A percentile compares a stretch with the other conserved stretches of the same genome.
Conservation (phyloP, 192 early-diverging fungal genomes). For the Backusella westeae region DNA sequence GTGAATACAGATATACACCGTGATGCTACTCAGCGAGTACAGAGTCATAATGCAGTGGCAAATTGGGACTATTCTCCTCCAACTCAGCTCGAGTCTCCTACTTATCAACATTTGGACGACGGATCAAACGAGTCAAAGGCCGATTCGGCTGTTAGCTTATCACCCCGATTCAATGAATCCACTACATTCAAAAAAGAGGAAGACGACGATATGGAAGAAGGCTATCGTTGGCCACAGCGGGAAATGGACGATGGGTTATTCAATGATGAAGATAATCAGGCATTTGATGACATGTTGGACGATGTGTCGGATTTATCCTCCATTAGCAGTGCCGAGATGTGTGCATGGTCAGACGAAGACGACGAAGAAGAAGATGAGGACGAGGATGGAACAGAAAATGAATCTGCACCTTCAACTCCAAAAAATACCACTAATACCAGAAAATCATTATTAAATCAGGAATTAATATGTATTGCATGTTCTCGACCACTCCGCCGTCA, state of each 20-base stretch:
- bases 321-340: constrained; percentile 17
- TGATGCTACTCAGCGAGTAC: constrained; percentile 1
- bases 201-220: background rate
- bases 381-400: background rate
- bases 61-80: background rate
- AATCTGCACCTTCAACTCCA: background rate
- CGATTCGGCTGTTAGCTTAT: constrained; percentile 16
- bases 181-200: constrained; percentile 10
- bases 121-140: constrained; percentile 16
- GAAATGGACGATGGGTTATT: constrained; percentile 3
- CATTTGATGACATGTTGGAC: constrained; percentile 25
- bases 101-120: background rate
- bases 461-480: constrained; percentile 24
- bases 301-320: constrained; percentile 28
- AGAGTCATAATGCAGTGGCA: background rate
- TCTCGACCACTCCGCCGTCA: constrained; percentile 15
- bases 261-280: background rate
- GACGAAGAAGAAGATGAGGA: constrained; percentile 3
- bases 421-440: background rate
- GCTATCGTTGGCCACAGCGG: background rate
- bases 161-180: background rate
- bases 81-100: background rate
- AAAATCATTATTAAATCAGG: constrained; percentile 12
- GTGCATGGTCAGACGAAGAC: constrained; percentile 7
- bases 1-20: constrained; percentile 8